Evolutionary conservation across 1,284 basidiomycete species (phyloP).

Genomic region (Melanopsichium pennsylvanicum): DNA sequence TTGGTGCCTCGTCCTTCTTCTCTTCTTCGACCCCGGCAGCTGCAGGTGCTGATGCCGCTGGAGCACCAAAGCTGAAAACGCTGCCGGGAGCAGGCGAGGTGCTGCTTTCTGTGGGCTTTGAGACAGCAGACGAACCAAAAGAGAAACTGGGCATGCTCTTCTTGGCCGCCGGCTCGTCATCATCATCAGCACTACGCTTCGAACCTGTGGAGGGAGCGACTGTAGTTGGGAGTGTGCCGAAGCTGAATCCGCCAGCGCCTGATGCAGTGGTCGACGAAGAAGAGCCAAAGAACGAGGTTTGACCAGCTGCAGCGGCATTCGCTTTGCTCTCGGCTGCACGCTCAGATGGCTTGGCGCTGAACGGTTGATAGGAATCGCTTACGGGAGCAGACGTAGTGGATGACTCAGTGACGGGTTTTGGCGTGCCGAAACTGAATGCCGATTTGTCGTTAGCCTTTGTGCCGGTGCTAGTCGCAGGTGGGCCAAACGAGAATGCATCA

Average conservation of each 20-base stretch:
- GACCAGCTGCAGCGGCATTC: constrained; percentile 4
- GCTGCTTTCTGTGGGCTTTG: constrained; percentile 1
- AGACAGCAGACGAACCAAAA: constrained; percentile 29
- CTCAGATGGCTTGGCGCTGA: constrained; percentile 9
- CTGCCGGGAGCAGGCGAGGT: neutral
- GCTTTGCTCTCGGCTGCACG: constrained; percentile 15
- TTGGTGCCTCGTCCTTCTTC: constrained; percentile 25
- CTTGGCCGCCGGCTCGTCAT: constrained; percentile 29
- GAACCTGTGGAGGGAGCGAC: constrained; percentile 5
- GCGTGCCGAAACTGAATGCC: constrained; percentile 35
- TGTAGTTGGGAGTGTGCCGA: constrained; percentile 28
- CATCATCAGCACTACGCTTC: constrained; percentile 27
- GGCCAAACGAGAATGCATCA: constrained; percentile 4
- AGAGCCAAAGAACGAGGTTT: constrained; percentile 39
- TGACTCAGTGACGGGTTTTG: constrained; percentile 12
- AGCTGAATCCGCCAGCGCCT: constrained; percentile 31
- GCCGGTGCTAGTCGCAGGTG: neutral
- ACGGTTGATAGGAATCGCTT: constrained; percentile 9
- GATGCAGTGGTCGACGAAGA: constrained; percentile 1
- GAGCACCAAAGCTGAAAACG: constrained; percentile 23
- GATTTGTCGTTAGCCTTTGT: constrained; percentile 2
- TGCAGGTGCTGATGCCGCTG: neutral
- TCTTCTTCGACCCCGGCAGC: constrained; percentile 1
- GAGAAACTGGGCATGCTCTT: constrained; percentile 45
- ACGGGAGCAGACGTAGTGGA: neutral